These are phyloP conservation scores for Saccharomycopsis sp. DNA, from an alignment of 805 yeast genomes.

Conservation along the genomic window DNA sequence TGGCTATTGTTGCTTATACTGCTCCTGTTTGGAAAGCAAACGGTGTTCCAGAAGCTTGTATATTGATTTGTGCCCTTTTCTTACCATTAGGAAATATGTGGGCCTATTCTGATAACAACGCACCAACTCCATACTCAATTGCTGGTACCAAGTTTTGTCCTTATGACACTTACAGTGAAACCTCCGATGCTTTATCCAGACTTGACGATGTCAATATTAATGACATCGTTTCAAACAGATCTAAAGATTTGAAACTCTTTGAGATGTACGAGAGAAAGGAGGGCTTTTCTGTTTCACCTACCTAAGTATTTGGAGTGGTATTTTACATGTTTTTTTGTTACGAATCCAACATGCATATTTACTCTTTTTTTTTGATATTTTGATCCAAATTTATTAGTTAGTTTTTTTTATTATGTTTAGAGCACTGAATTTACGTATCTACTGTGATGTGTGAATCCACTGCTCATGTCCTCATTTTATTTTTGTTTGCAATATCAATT, in stretches of 20 bases:
- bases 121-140: slow-evolving; percentile 34
- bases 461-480: too few relatives aligned
- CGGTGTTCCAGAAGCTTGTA: slow-evolving; percentile 45
- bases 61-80: slow-evolving; percentile 60
- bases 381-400: too few relatives aligned
- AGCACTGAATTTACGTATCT: background rate
- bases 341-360: background rate
- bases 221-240: slow-evolving; percentile 10
- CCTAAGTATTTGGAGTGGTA: background rate
- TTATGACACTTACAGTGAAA: slow-evolving; percentile 21
- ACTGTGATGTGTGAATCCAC: too few relatives aligned
- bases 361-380: too few relatives aligned
- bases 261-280: slow-evolving; percentile 19
- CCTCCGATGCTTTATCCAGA: slow-evolving; percentile 17
- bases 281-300: slow-evolving; percentile 5
- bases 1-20: slow-evolving; percentile 53
- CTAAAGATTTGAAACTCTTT: slow-evolving; percentile 16
- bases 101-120: slow-evolving; percentile 61
- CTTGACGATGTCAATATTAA: slow-evolving; percentile 4
- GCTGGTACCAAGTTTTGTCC: slow-evolving; percentile 23
- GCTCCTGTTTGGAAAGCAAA: slow-evolving; percentile 30
- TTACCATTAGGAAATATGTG: slow-evolving; percentile 83
- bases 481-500: too few relatives aligned
- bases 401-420: too few relatives aligned
- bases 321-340: background rate